These are phyloP conservation scores for Chlamydomonas sp. DNA, from an alignment of 139 green algal species.

Conservation along the genomic window DNA sequence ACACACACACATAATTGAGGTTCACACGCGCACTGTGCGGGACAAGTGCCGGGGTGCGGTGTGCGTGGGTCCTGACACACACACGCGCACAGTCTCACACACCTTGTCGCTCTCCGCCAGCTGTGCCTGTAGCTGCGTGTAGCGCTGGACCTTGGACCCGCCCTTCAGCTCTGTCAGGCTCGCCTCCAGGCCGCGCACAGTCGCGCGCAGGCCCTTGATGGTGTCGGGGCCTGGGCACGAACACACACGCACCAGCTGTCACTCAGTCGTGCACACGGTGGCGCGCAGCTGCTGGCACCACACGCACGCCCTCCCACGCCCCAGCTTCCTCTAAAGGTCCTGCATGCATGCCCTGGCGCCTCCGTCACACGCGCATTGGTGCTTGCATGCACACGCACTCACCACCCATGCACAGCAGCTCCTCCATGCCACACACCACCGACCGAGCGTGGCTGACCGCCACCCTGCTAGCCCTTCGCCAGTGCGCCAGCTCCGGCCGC, in stretches of 20 bases:
- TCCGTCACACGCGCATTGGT: background rate
- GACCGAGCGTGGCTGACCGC: background rate
- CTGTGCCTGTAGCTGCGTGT: background rate
- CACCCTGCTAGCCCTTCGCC: background rate
- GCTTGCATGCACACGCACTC: background rate
- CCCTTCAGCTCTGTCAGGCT: background rate
- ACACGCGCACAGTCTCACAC: too few relatives aligned
- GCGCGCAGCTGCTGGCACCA: background rate
- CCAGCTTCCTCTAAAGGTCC: too few relatives aligned
- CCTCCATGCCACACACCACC: background rate
- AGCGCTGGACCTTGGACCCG: background rate
- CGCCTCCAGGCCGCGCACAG: background rate
- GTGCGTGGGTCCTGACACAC: too few relatives aligned
- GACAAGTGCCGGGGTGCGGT: too few relatives aligned
- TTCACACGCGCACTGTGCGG: too few relatives aligned
- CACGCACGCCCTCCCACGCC: too few relatives aligned
- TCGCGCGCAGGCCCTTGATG: background rate
- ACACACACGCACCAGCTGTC: too few relatives aligned
- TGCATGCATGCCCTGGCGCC: background rate
- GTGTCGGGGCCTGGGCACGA: background rate
- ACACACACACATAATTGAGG: too few relatives aligned
- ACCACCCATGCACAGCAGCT: slow-evolving; percentile 9
- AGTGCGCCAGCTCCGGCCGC: background rate
- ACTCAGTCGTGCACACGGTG: background rate
- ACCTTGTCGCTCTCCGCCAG: slow-evolving; percentile 90